Base-by-base conservation (phyloP, 2,329 filamentous ascomycete genomes). In the Xylaria sp. region DNA sequence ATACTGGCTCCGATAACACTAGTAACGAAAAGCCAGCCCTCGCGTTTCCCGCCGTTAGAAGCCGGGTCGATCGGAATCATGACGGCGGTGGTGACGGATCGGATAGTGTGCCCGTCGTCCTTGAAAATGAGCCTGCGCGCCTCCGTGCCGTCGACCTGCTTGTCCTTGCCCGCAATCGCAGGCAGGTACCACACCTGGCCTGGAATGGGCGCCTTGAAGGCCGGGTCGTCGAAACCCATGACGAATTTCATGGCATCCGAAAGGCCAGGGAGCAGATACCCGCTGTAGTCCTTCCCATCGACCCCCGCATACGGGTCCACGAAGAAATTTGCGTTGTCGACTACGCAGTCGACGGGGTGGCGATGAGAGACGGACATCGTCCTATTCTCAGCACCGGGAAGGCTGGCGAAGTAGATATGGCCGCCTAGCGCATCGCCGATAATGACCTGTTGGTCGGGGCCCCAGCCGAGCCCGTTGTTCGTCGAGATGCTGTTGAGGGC, bases 241-340 rank as follows among this genome's bases (percentile, higher is more conserved):
- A 66, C 18, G 0, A 89, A 62, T 4, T 85, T 77, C 2, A 81
- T 34, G 0, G 71, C 81, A 12, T 80, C 79, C 0, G 81, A 74
- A 0, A 89, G 50, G 0, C 88, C 87, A 0, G 83, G 80, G 0
- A 85, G 72, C 0, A 90, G 75, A 58, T 85, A 86, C 0, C 87
- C 87, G 63, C 86, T 89, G 18, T 82, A 82, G 65, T 89, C 84
- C 25, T 66, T 69, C 23, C 78, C 77, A 0, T 72, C 77, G 0
- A 70, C 68, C 0, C 78, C 80, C 1, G 81, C 78, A 52, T 84
- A 89, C 0, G 85, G 83, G 60, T 90, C 88, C 0, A 74, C 65
- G 72, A 87, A 90, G 75, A 85, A 90, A 71, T 76, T 83, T 0
- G 88, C 87, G 67, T 90, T 90, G 71, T 90, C 88, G 13, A 86